Evolutionary conservation across 192 early-diverging fungal species (phyloP).

Genomic region (Piromyces finnis): DNA sequence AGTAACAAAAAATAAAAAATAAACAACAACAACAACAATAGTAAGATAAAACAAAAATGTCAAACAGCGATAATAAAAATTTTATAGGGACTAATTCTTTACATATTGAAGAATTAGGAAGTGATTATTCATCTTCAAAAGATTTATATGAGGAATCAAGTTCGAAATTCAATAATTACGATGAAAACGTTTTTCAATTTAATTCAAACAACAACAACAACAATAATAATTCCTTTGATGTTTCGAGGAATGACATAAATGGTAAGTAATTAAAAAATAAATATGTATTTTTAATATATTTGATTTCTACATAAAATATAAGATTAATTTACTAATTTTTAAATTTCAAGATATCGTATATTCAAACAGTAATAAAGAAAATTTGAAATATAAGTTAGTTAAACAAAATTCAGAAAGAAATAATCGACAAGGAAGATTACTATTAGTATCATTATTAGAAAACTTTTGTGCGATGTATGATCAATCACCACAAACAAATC

Average conservation of each 20-base stretch:
- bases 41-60: no score
- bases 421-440: slow-evolving; percentile 49
- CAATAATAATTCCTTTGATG: not conserved
- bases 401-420: slow-evolving; percentile 4
- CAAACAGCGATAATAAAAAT: not conserved
- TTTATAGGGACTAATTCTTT: not conserved
- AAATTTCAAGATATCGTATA: no score
- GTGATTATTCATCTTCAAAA: not conserved
- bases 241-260: not conserved
- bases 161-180: not conserved
- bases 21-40: no score
- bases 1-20: no score
- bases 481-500: slow-evolving; percentile 66
- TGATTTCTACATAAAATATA: no score
- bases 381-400: not conserved
- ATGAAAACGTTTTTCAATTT: not conserved
- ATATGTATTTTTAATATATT: no score
- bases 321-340: no score
- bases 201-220: not conserved
- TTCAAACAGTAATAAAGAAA: not conserved
- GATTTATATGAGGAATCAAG: not conserved
- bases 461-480: slow-evolving; percentile 81
- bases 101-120: not conserved
- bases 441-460: slow-evolving; percentile 77
- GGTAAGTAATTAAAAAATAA: no score